phyloP scores from a whole-genome alignment of 495 filamentous ascomycete genomes.

The Xylaria nigripes region DNA sequence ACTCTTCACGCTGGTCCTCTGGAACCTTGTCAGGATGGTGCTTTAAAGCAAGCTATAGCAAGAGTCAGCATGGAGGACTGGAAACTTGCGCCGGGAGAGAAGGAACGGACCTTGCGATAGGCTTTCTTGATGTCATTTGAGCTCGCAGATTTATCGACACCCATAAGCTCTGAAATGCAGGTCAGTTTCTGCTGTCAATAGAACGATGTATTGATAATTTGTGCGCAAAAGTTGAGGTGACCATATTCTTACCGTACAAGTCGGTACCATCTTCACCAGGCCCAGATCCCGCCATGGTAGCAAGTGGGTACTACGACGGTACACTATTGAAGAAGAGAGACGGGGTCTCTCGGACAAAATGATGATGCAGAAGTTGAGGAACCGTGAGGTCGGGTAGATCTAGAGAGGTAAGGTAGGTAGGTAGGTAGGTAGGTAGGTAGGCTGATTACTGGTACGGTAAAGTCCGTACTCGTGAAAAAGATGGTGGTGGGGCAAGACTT shows the following conservation, averaged over 20 bases:
- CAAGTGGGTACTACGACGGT: background rate
- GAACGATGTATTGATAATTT: background rate
- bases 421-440: background rate
- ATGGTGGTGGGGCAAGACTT: slow-evolving; percentile 23
- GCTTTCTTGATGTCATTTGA: slow-evolving; percentile 92
- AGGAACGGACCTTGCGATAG: slow-evolving; percentile 73
- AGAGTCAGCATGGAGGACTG: slow-evolving; percentile 15
- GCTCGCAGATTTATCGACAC: slow-evolving; percentile 57
- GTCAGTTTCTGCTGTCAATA: slow-evolving; percentile 9
- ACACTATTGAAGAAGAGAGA: slow-evolving; percentile 7
- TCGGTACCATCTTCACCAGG: slow-evolving; percentile 46
- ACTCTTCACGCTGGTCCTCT: slow-evolving; percentile 70
- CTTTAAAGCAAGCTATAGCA: slow-evolving; percentile 65
- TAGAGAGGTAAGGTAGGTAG: background rate
- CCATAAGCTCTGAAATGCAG: slow-evolving; percentile 56
- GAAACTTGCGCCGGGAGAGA: background rate
- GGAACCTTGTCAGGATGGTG: slow-evolving; percentile 95
- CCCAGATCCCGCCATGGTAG: slow-evolving; percentile 31
- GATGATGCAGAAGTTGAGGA: slow-evolving; percentile 11
- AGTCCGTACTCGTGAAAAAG: background rate
- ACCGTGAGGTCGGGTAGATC: slow-evolving; percentile 3
- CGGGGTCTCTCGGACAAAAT: slow-evolving; percentile 8
- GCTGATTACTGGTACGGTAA: too few relatives aligned
- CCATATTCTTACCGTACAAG: slow-evolving; percentile 51
- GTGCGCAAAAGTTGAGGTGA: slow-evolving; percentile 12